Evolutionary conservation across 495 filamentous ascomycete genomes (phyloP).

Genomic region (Sordaria brevicollis): DNA sequence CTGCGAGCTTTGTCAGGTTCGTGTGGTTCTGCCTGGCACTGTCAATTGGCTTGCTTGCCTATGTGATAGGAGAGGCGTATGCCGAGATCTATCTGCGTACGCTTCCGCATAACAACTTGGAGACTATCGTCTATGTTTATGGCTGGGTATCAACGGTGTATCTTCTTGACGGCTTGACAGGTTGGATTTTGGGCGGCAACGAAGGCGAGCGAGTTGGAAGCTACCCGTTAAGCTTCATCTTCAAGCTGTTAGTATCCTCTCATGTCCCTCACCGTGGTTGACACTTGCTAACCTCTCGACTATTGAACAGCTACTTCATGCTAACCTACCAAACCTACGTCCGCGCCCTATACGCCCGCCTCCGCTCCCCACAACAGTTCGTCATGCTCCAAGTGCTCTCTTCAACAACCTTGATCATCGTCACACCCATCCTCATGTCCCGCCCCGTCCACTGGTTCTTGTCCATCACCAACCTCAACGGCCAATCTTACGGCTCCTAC

Average conservation of each 20-base stretch:
- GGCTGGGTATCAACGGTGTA: slow-evolving; percentile 55
- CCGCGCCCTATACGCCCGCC: slow-evolving; percentile 54
- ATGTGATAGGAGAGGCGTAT: slow-evolving; percentile 55
- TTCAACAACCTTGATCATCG: slow-evolving; percentile 45
- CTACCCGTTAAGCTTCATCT: slow-evolving; percentile 53
- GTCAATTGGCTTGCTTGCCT: slow-evolving; percentile 47
- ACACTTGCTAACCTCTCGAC: neutral
- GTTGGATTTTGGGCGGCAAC: slow-evolving; percentile 50
- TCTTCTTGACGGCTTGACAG: slow-evolving; percentile 46
- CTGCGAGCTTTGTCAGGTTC: slow-evolving; percentile 52
- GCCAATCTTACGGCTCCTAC: slow-evolving; percentile 45
- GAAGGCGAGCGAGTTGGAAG: slow-evolving; percentile 51
- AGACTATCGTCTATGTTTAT: slow-evolving; percentile 56
- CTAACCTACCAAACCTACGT: slow-evolving; percentile 61
- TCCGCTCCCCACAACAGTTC: slow-evolving; percentile 50
- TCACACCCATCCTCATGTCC: slow-evolving; percentile 51
- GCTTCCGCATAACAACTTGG: slow-evolving; percentile 49
- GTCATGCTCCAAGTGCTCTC: slow-evolving; percentile 48
- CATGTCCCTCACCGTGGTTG: neutral
- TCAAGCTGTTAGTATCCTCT: slow-evolving; percentile 42
- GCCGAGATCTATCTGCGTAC: slow-evolving; percentile 55
- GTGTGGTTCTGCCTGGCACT: slow-evolving; percentile 56
- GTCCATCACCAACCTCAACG: slow-evolving; percentile 36
- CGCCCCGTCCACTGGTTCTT: slow-evolving; percentile 41
- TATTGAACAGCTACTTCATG: slow-evolving; percentile 47